Conservation (phyloP, 83 land plant species). For the Thuja plicata region DNA sequence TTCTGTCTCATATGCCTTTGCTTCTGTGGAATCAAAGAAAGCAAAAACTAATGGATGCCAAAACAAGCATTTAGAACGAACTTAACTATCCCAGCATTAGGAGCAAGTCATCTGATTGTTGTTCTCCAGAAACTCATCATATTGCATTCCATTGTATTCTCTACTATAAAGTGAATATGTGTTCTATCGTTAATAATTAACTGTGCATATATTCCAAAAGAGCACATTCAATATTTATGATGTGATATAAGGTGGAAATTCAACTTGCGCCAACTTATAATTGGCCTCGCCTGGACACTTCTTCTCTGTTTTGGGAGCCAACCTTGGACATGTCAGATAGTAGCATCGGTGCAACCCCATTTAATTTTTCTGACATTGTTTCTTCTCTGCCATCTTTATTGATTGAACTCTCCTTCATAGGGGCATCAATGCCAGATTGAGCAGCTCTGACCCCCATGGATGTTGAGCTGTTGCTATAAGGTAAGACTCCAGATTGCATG, state of each 20-base stretch:
- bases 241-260: background rate
- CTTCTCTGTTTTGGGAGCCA: slow-evolving; percentile 4
- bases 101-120: background rate
- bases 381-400: slow-evolving; percentile 7
- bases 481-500: slow-evolving; percentile 7
- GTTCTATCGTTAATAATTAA: background rate
- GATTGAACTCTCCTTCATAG: slow-evolving; percentile 10
- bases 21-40: slow-evolving; percentile 1
- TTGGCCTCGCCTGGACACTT: background rate
- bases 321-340: slow-evolving; percentile 6
- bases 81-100: background rate
- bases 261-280: background rate
- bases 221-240: background rate
- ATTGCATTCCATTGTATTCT: background rate
- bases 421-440: slow-evolving; percentile 2
- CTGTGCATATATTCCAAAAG: background rate
- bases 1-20: background rate
- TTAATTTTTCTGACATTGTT: background rate
- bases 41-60: background rate
- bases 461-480: slow-evolving; percentile 11
- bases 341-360: background rate
- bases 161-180: background rate
- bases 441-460: slow-evolving; percentile 4
- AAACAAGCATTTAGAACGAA: background rate
- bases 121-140: background rate